Conservation (phyloP, 73 alveolate species). For the Stentor roeselii region DNA sequence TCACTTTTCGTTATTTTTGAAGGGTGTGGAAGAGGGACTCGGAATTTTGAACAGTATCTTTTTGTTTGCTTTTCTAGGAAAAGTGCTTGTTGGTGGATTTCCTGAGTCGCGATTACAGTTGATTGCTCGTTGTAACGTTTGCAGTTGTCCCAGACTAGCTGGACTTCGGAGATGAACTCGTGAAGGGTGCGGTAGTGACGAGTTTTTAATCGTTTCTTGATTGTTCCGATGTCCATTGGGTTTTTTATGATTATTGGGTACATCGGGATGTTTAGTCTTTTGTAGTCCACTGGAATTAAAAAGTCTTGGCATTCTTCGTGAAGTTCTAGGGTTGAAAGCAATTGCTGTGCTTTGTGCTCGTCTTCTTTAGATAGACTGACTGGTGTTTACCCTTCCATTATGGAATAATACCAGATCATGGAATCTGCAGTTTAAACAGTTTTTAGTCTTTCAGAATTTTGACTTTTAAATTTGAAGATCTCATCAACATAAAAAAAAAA, state of each 20-base stretch:
- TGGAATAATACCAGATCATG: too few species aligned
- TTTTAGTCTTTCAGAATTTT: too few species aligned
- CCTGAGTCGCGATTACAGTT: constrained; percentile 17
- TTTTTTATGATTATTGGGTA: constrained; percentile 79
- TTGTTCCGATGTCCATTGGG: constrained; percentile 96
- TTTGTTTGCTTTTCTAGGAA: constrained; percentile 31
- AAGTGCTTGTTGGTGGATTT: constrained; percentile 53
- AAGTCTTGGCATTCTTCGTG: constrained; percentile 59
- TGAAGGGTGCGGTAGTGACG: constrained; percentile 56
- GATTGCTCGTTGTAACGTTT: constrained; percentile 71
- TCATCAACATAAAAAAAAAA: too few species aligned
- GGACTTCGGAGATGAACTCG: constrained; percentile 76
- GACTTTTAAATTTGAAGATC: too few species aligned
- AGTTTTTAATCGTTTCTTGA: constrained; percentile 67
- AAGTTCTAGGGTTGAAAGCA: constrained; percentile 9
- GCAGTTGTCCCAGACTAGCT: constrained; percentile 90
- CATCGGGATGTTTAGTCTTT: constrained; percentile 77
- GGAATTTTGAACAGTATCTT: constrained; percentile 21
- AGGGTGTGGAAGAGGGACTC: background rate
- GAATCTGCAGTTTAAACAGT: too few species aligned
- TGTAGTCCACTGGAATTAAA: constrained; percentile 90
- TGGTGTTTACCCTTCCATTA: too few species aligned
- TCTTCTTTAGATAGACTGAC: too few species aligned
- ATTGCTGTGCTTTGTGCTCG: constrained; percentile 19
- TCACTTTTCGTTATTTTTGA: background rate